These are phyloP conservation scores for Tritrichomonas musculus DNA, from an alignment of 208 protist genomes.

Conservation along the genomic window DNA sequence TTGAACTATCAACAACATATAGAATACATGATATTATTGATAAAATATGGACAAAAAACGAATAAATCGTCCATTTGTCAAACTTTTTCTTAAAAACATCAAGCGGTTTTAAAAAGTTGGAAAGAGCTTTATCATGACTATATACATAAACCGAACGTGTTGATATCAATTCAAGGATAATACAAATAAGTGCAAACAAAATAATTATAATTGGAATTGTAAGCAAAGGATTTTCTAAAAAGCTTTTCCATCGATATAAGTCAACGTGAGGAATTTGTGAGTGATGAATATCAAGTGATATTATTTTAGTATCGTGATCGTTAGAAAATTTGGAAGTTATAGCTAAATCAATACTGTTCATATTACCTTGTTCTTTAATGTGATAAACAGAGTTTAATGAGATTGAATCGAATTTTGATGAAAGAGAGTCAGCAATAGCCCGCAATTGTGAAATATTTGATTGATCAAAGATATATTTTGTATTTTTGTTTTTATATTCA, in stretches of 20 bases:
- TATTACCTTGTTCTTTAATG: no score
- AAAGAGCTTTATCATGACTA: background rate
- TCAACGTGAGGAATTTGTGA: background rate
- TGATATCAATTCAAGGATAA: background rate
- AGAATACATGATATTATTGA: background rate
- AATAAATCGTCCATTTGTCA: conserved; percentile 19
- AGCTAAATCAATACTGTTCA: background rate
- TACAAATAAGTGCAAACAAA: background rate
- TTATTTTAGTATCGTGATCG: background rate
- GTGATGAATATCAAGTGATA: background rate
- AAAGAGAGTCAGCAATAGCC: no score
- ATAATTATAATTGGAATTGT: background rate
- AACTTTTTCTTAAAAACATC: background rate
- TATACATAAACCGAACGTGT: background rate
- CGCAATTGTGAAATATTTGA: no score
- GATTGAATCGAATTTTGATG: no score
- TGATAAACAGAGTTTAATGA: no score
- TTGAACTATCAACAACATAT: background rate
- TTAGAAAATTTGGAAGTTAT: background rate
- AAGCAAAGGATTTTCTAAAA: background rate
- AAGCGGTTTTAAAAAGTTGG: background rate
- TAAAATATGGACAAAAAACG: background rate
- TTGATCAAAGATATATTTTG: no score
- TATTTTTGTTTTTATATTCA: no score
- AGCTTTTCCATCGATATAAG: background rate